These are phyloP conservation scores for Suillus cothurnatus DNA, from an alignment of 768 basidiomycete genomes.

Conservation along the genomic window DNA sequence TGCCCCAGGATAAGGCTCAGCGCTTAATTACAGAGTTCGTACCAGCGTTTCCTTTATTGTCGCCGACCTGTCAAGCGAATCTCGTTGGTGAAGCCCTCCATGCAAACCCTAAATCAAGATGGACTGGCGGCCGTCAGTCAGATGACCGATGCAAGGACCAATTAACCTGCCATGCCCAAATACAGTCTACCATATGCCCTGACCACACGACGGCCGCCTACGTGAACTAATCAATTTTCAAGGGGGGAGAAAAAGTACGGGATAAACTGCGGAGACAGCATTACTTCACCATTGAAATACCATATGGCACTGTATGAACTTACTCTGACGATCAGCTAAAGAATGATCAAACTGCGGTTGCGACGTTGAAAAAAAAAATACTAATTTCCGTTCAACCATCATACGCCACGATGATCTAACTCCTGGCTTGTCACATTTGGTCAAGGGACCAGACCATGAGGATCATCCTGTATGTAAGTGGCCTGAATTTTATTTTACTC, in stretches of 20 bases:
- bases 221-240: background rate
- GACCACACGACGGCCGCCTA: background rate
- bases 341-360: background rate
- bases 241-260: background rate
- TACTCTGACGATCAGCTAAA: background rate
- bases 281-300: background rate
- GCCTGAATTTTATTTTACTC: background rate
- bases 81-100: background rate
- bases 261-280: background rate
- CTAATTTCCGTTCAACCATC: no score
- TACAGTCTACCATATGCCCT: background rate
- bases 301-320: background rate
- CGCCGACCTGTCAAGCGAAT: background rate
- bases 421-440: background rate
- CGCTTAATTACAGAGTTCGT: background rate
- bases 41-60: background rate
- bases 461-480: background rate
- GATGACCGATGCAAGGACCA: background rate
- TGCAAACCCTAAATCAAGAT: background rate
- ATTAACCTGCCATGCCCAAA: conserved; percentile 1
- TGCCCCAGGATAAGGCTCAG: background rate
- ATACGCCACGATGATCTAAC: background rate
- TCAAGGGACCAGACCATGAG: background rate
- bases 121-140: background rate
- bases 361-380: background rate